These are phyloP conservation scores for Nepenthes gracilis DNA, from an alignment of 148 eudicot species.

Conservation along the genomic window DNA sequence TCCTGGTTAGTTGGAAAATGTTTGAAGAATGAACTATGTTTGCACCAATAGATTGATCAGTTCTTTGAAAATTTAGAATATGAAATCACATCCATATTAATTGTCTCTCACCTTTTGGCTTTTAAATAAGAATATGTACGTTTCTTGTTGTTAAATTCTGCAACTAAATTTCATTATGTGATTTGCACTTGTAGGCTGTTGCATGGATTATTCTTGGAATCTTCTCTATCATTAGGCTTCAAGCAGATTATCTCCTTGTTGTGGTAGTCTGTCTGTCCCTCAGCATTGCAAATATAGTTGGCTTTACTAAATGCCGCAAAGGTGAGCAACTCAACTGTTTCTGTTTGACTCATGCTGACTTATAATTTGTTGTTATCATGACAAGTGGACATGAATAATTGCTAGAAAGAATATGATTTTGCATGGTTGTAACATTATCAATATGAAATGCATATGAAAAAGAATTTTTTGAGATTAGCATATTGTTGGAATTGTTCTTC, in stretches of 20 bases:
- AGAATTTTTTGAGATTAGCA: too few relatives aligned
- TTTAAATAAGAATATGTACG: neutral
- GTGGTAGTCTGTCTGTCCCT: constrained; percentile 94
- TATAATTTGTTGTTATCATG: neutral
- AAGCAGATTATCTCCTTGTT: constrained; percentile 93
- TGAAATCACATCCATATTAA: too few relatives aligned
- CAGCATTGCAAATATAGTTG: constrained; percentile 80
- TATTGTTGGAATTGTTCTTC: too few relatives aligned
- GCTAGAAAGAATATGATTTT: too few relatives aligned
- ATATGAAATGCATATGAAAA: too few relatives aligned
- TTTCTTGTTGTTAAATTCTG: neutral
- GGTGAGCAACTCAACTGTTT: constrained; percentile 27
- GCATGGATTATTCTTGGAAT: constrained; percentile 74
- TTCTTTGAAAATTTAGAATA: too few relatives aligned
- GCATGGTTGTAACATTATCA: too few relatives aligned
- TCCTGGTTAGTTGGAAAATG: too few relatives aligned
- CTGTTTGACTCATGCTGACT: neutral
- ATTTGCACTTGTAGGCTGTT: constrained; percentile 48
- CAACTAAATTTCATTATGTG: neutral
- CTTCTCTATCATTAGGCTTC: constrained; percentile 89
- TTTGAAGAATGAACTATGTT: too few relatives aligned
- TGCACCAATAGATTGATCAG: too few relatives aligned
- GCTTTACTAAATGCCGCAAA: constrained; percentile 95
- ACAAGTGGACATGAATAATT: neutral
- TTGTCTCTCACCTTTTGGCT: too few relatives aligned